Percentiles rank a stretch among this genome's conserved stretches.
phyloP scores from a whole-genome alignment of 345 rosid species.

The Murraya paniculata region DNA sequence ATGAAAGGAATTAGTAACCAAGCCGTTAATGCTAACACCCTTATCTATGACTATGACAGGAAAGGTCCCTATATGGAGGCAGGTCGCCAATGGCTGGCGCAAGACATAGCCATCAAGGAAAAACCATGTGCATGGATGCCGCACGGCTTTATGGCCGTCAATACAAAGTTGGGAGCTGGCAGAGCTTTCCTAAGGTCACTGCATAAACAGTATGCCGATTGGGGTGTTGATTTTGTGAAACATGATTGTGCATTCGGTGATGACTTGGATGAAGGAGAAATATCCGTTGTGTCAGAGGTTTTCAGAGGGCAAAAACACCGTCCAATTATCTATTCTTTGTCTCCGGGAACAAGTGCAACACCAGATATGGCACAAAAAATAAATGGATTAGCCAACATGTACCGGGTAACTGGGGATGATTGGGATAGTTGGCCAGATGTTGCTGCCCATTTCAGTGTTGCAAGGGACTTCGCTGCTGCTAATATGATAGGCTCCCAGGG shows the following conservation, averaged over 20 bases:
- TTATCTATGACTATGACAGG: slow-evolving; percentile 47
- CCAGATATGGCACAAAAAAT: slow-evolving; percentile 75
- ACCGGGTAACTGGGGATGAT: slow-evolving; percentile 82
- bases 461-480: slow-evolving; percentile 65
- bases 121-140: slow-evolving; percentile 72
- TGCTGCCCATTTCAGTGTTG: slow-evolving; percentile 64
- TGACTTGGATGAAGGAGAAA: slow-evolving; percentile 71
- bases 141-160: slow-evolving; percentile 83
- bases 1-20: slow-evolving; percentile 91
- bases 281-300: slow-evolving; percentile 71
- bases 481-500: slow-evolving; percentile 65
- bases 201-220: slow-evolving; percentile 69
- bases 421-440: slow-evolving; percentile 91
- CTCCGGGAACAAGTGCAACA: slow-evolving; percentile 79
- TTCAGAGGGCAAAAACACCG: slow-evolving; percentile 55
- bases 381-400: slow-evolving; percentile 66
- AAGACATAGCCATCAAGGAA: slow-evolving; percentile 34
- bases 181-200: slow-evolving; percentile 76
- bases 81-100: no score
- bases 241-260: slow-evolving; percentile 60
- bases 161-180: slow-evolving; percentile 66
- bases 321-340: slow-evolving; percentile 72
- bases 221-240: slow-evolving; percentile 96
- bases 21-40: slow-evolving; percentile 72
- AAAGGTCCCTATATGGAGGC: slow-evolving; percentile 28